Percentiles rank a stretch among this genome's conserved stretches.
Evolutionary conservation across 164 flowering plant genomes (phyloP).

Genomic region (Malania oleifera): DNA sequence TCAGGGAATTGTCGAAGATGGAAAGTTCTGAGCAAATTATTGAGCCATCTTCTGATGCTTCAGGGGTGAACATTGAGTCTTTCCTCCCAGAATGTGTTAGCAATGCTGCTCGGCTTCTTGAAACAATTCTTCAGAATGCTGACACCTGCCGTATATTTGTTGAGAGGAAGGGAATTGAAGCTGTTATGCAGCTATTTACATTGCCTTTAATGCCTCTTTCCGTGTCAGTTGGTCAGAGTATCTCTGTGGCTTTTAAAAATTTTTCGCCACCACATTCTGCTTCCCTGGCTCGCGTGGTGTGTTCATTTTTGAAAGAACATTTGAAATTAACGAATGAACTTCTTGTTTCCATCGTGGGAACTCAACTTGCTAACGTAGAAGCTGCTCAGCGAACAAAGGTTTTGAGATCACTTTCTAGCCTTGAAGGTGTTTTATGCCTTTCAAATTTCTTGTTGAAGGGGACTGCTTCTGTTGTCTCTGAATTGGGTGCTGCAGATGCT

Average conservation of each 20-base stretch:
- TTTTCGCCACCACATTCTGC: conserved; percentile 84
- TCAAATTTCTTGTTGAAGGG: conserved; percentile 71
- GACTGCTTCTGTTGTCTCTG: conserved; percentile 57
- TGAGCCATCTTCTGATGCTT: conserved; percentile 50
- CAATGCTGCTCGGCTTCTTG: conserved; percentile 84
- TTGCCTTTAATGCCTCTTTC: conserved; percentile 68
- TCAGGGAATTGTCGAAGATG: conserved; percentile 38
- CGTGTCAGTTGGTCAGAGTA: conserved; percentile 59
- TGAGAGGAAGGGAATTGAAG: conserved; percentile 90
- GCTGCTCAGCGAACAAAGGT: conserved; percentile 39
- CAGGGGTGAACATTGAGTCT: conserved; percentile 38
- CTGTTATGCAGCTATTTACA: conserved; percentile 68
- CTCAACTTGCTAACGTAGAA: conserved; percentile 51
- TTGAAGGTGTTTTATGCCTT: conserved; percentile 71
- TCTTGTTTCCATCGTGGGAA: conserved; percentile 46
- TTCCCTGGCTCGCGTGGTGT: conserved; percentile 67
- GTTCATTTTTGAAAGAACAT: conserved; percentile 69
- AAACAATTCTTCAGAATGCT: conserved; percentile 84
- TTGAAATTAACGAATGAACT: conserved; percentile 50
- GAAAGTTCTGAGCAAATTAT: conserved; percentile 39
- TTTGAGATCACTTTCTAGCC: conserved; percentile 55
- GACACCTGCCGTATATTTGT: conserved; percentile 84
- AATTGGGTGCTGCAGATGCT: conserved; percentile 71
- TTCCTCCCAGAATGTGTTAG: conserved; percentile 70
- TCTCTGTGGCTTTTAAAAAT: conserved; percentile 72